Percentiles rank a stretch among this genome's conserved stretches.
Conservation (phyloP, 2,329 filamentous ascomycete species). For the Botrytis pseudocinerea region DNA sequence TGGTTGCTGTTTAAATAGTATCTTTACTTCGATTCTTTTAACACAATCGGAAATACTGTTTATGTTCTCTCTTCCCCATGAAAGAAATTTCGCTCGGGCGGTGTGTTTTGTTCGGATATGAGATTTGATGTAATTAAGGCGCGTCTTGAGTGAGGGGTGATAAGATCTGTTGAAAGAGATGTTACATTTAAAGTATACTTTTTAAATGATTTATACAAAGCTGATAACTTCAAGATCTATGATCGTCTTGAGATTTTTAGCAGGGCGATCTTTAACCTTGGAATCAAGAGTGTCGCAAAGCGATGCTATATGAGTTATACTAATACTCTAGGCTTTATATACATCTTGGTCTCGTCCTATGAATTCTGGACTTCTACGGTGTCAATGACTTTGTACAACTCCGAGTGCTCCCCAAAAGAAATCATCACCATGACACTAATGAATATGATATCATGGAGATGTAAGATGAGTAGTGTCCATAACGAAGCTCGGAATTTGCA, state of each 20-base stretch:
- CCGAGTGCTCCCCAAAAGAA: no score
- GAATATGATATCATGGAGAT: no score
- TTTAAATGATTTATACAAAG: no score
- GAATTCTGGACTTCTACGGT: no score
- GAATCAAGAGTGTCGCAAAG: background rate
- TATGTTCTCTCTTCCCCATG: fast-evolving
- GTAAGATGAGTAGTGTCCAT: no score
- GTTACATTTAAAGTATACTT: background rate
- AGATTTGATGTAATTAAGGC: background rate
- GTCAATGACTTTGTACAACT: no score
- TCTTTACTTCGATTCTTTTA: fast-evolving
- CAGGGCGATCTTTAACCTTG: background rate
- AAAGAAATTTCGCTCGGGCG: background rate
- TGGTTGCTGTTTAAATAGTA: background rate
- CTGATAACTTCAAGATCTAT: no score
- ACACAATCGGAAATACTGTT: fast-evolving
- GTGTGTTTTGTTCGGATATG: background rate
- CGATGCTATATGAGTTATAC: background rate
- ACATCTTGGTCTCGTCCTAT: background rate
- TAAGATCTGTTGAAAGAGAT: background rate
- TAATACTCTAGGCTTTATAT: background rate
- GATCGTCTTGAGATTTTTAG: no score
- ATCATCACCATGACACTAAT: no score
- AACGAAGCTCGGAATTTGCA: no score
- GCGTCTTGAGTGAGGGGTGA: background rate